Conservation (phyloP, 331 rosid genomes). For the Quercus lobata region DNA sequence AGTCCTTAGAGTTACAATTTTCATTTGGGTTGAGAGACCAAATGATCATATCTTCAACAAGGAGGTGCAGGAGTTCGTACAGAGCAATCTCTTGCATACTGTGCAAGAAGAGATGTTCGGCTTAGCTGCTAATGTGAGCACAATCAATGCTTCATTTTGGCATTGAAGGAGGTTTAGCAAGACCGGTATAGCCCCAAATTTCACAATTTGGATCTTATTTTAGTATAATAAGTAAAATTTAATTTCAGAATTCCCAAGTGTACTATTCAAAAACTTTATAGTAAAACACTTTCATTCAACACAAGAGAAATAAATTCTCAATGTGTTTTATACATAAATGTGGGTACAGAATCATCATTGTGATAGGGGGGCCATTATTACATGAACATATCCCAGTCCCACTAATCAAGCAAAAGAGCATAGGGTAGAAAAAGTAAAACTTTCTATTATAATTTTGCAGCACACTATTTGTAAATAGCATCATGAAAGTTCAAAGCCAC, state of each 20-base stretch:
- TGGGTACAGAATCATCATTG: constrained; percentile 17
- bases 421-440: no score
- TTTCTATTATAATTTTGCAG: no score
- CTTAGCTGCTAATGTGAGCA: constrained; percentile 50
- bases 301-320: constrained; percentile 26
- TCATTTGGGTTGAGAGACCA: no score
- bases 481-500: no score
- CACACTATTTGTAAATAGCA: no score
- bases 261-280: constrained; percentile 4
- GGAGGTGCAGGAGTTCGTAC: no score
- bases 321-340: constrained; percentile 15
- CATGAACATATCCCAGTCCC: no score
- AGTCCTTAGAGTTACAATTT: no score
- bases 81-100: constrained; percentile 41
- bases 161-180: constrained; percentile 53
- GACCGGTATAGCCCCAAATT: constrained; percentile 54
- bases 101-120: constrained; percentile 70
- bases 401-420: no score
- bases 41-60: no score
- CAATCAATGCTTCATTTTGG: constrained; percentile 35
- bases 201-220: constrained; percentile 57
- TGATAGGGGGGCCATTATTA: not conserved
- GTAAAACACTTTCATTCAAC: constrained; percentile 12
- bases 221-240: constrained; percentile 22
- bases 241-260: not conserved